These are phyloP conservation scores for Hymenoscyphus infarciens DNA, from an alignment of 2,329 filamentous ascomycete species.

Conservation along the genomic window DNA sequence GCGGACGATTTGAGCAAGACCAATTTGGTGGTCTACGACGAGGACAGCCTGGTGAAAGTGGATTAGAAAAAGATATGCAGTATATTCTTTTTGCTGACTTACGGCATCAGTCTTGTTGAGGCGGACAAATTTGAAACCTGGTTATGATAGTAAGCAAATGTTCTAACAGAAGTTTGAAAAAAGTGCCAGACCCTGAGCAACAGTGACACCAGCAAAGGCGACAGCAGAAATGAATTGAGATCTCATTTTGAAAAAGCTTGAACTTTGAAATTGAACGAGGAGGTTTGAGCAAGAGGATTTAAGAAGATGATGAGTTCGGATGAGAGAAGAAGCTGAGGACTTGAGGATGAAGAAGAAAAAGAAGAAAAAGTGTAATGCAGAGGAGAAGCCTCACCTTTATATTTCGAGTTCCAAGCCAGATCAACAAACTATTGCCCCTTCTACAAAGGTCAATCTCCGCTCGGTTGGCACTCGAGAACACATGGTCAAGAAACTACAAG, in stretches of 20 bases:
- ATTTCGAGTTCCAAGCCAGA: neutral
- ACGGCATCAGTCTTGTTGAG: conserved; percentile 37
- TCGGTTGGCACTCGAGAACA: neutral
- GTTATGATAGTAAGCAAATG: neutral
- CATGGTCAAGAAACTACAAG: conserved; percentile 7
- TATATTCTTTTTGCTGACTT: conserved; percentile 6
- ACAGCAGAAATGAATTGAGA: conserved; percentile 22
- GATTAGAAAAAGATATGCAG: neutral
- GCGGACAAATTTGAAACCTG: conserved; percentile 33
- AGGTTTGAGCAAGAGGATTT: neutral
- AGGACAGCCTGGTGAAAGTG: conserved; percentile 44
- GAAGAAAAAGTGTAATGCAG: neutral
- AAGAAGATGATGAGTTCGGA: neutral
- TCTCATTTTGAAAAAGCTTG: conserved; percentile 26
- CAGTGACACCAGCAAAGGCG: conserved; percentile 20
- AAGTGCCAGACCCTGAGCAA: conserved; percentile 15
- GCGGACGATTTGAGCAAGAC: conserved; percentile 55
- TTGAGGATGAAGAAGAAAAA: conserved; percentile 8
- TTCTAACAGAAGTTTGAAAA: neutral
- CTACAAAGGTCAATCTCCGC: neutral
- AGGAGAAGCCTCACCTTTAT: neutral
- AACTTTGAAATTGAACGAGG: neutral
- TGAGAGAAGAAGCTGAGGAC: conserved; percentile 8
- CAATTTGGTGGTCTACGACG: conserved; percentile 58
- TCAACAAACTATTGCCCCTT: neutral